Evolutionary conservation across 2,329 filamentous ascomycete genomes (phyloP), one percentile per base, ranked within the genome.

Genomic region (Alternaria longipes): DNA sequence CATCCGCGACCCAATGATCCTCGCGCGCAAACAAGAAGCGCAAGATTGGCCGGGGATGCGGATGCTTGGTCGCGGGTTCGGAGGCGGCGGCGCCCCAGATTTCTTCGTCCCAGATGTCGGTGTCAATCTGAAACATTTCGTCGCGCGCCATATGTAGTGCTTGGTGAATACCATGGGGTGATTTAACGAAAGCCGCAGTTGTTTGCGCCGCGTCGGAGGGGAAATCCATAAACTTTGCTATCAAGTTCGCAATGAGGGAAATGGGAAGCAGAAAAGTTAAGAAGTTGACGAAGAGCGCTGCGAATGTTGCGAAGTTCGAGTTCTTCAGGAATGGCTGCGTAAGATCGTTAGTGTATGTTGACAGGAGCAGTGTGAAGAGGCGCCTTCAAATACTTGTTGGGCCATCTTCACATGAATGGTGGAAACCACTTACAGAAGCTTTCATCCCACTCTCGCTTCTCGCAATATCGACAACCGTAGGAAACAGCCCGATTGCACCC

Each of bases 1-100:
- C 77, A 63, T 87, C 81, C 1, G 86, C 86, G 26, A 89, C 85
- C 87, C 87, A 89, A 68, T 88, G 86, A 69, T 90, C 87, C 49
- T 84, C 78, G 36, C 83, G 78, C 1, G 85, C 87, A 73, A 88
- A 90, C 65, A 87, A 84, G 69, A 90, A 87, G 53, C 83, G 82
- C 42, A 89, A 63, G 52, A 81, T 82, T 3, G 83, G 78, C 2
- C 81, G 73, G 8, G 79, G 71, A 46, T 79, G 70, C 16, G 70
- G 65, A 41, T 74, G 67, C 32, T 60, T 38, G 8, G 69, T 59
- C 34, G 65, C 34, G 5, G 65, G 63, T 44, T 57, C 61, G 5
- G 55, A 59, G 46, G 73, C 63, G 1, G 78, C 75, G 20, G 82
- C 80, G 1, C 86, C 87, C 87, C 87, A 90, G 41, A 89, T 78